These are phyloP conservation scores for Marasmius fiardii DNA, from an alignment of 1,284 basidiomycete species.

Conservation along the genomic window DNA sequence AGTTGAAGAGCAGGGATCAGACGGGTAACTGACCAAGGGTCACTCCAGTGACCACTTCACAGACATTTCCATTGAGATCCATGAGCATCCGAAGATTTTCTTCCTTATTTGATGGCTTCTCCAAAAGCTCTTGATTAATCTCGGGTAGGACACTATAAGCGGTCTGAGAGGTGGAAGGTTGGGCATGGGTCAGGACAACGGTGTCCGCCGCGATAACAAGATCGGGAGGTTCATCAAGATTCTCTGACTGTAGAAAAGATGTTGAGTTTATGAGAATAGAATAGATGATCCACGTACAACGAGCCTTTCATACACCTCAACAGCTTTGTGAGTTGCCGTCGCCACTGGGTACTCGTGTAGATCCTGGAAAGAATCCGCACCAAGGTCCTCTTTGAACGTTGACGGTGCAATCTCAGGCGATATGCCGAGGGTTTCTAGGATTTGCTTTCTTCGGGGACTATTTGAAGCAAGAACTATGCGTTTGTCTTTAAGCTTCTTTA, in stretches of 20 bases:
- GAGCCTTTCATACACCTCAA: constrained; percentile 89
- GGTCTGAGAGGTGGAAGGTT: constrained; percentile 51
- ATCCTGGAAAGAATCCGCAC: constrained; percentile 66
- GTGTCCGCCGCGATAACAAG: constrained; percentile 97
- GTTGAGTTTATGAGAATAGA: constrained; percentile 4
- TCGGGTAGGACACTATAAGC: constrained; percentile 45
- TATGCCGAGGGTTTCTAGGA: constrained; percentile 79
- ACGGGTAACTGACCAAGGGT: constrained; percentile 56
- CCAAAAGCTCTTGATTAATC: constrained; percentile 70
- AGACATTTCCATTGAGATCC: constrained; percentile 81
- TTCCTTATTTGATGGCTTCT: constrained; percentile 80
- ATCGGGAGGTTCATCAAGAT: constrained; percentile 87
- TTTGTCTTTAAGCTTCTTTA: constrained; percentile 70
- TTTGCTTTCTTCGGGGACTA: constrained; percentile 83
- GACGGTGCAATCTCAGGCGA: constrained; percentile 87
- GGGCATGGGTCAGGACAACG: constrained; percentile 80
- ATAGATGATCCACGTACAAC: constrained; percentile 50
- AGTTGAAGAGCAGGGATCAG: neutral
- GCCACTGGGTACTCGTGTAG: constrained; percentile 93
- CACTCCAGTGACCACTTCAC: constrained; percentile 91
- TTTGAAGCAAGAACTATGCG: constrained; percentile 83
- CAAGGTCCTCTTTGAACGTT: constrained; percentile 82
- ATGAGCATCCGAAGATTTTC: constrained; percentile 90
- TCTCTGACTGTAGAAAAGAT: constrained; percentile 36
- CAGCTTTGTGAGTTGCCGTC: constrained; percentile 88